phyloP scores from a whole-genome alignment of 2,329 filamentous ascomycete genomes.

The Colletotrichum acutatum region DNA sequence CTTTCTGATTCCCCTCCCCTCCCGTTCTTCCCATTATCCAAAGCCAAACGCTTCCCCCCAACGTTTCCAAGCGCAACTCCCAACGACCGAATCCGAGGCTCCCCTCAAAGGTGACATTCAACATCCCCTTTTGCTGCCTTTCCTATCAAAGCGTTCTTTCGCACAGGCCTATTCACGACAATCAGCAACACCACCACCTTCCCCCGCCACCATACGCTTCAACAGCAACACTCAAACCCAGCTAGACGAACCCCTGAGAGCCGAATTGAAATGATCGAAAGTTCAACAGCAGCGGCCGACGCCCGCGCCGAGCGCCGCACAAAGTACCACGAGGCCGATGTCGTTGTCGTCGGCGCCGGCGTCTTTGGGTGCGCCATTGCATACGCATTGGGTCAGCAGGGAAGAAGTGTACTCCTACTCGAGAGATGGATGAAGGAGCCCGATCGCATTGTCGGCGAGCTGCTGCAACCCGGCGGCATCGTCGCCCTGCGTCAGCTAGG shows the following conservation, averaged over 20 bases:
- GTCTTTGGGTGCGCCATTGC: slow-evolving; percentile 90
- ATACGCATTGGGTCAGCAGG: slow-evolving; percentile 86
- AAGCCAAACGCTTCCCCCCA: slow-evolving; percentile 2
- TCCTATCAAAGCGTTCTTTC: slow-evolving; percentile 7
- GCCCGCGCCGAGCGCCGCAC: slow-evolving; percentile 59
- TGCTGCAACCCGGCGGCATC: slow-evolving; percentile 93
- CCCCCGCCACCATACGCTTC: slow-evolving; percentile 14
- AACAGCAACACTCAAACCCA: slow-evolving; percentile 3
- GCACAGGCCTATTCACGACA: not conserved
- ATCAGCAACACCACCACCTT: slow-evolving; percentile 3
- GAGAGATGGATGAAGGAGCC: slow-evolving; percentile 92
- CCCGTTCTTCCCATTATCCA: not conserved
- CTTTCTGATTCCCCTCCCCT: not conserved
- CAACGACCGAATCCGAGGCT: slow-evolving; percentile 13
- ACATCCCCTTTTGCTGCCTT: not conserved
- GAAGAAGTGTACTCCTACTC: slow-evolving; percentile 88
- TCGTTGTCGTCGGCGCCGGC: slow-evolving; percentile 92
- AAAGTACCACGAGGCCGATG: slow-evolving; percentile 75
- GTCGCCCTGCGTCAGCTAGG: slow-evolving; percentile 84
- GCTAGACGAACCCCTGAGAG: not conserved
- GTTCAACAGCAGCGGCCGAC: slow-evolving; percentile 48
- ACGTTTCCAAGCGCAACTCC: slow-evolving; percentile 10
- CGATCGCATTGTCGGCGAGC: slow-evolving; percentile 93
- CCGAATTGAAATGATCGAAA: slow-evolving; percentile 42
- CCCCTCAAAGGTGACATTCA: not conserved